Evolutionary conservation across 371 early-diverging fungal species (phyloP).

Genomic region (Mycotypha africana): DNA sequence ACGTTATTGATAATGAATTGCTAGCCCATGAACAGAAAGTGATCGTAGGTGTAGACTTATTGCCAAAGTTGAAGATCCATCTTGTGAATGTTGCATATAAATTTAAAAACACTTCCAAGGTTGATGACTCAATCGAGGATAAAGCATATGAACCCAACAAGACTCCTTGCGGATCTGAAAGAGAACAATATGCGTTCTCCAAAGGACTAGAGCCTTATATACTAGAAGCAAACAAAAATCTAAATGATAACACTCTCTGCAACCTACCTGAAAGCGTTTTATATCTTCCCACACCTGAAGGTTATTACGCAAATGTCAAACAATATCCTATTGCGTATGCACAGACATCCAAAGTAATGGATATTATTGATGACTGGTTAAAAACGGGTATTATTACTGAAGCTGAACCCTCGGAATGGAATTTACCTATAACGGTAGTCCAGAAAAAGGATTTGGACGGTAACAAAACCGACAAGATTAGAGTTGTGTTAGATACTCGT

Average conservation of each 20-base stretch:
- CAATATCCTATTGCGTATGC: constrained; percentile 8
- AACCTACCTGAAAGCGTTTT: constrained; percentile 3
- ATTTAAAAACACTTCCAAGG: constrained; percentile 1
- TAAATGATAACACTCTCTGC: no score
- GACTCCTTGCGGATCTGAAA: not conserved
- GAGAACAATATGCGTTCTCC: constrained; percentile 2
- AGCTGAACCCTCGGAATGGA: constrained; percentile 9
- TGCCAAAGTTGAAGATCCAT: constrained; percentile 5
- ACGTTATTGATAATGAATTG: not conserved
- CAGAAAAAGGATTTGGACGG: constrained; percentile 7
- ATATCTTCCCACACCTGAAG: not conserved
- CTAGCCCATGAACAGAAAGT: not conserved
- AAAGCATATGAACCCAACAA: constrained; percentile 8
- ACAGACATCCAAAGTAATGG: constrained; percentile 2
- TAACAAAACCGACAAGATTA: constrained; percentile 1
- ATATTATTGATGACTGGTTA: constrained; percentile 1
- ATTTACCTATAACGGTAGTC: constrained; percentile 6
- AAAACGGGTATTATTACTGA: constrained; percentile 2
- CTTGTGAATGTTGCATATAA: constrained; percentile 7
- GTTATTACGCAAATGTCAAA: not conserved
- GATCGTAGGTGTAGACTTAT: constrained; percentile 2
- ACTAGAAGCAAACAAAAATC: not conserved
- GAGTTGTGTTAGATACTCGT: constrained; percentile 2
- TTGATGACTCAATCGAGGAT: constrained; percentile 4
- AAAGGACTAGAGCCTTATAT: constrained; percentile 1